Base-by-base conservation (phyloP, 2,329 filamentous ascomycete species). In the Diaporthe sp. region DNA sequence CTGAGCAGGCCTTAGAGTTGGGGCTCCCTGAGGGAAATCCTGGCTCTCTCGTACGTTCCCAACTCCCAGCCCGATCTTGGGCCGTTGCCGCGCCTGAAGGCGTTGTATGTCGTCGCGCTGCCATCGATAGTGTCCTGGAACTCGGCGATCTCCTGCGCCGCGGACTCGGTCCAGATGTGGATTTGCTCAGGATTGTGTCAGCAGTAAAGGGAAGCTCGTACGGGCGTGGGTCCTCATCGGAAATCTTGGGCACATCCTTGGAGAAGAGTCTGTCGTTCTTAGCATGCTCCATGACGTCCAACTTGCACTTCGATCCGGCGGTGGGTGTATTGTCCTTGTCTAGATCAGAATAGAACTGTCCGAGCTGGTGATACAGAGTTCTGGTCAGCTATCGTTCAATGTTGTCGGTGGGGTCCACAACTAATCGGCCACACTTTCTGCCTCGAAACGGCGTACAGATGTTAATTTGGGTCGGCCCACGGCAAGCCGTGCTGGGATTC, bases 1-100 rank as follows among this genome's bases (percentile, higher is more conserved):
- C 77, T 80, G 80, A 85, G 84, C 37, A 89, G 80, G 1, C 87
- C 88, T 46, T 85, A 82, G 44, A 87, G 78, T 78, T 91, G 87
- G 53, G 88, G 83, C 79, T 85, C 86, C 79, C 86, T 87, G 83
- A 91, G 91, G 80, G 86, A 88, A 25, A 57, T 39, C 73, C 81
- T 83, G n/a, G 86, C 85, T 15, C 82, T 81, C 10, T 58, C 37
- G 77, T 84, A 86, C 2, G 82, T 82, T 72, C 82, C 81, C 75
- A 79, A 82, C 13, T 76, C 76, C 12, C 79, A 76, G 49, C 86
- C 85, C 13, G 83, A 81, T 75, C 82, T 80, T 4, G 82, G 80
- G 4, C 87, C 87, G 37, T 81, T 85, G 79, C 86, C 85, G n/a
- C 83, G 82, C 86, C 90, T 87, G 80, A 91, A 92, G 75, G 78